Base-by-base conservation (phyloP, 768 basidiomycete species). In the Termitomyces eurrhizus region DNA sequence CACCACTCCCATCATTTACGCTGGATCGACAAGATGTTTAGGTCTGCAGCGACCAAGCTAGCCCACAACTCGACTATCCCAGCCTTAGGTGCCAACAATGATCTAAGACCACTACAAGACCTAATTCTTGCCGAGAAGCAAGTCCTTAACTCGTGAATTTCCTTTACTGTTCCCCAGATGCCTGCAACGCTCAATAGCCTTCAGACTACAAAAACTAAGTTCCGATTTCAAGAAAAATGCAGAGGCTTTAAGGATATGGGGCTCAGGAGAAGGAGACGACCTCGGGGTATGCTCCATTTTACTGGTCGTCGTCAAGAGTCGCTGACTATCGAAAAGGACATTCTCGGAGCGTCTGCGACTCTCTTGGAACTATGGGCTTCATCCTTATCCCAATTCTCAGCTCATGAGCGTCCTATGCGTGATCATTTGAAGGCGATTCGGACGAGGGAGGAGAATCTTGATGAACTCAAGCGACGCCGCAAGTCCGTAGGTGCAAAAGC, bases 31-130 rank as follows among this genome's bases (percentile, higher is more conserved):
- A 21, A 54, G 33, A 93, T 93, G 91, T 90, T 93, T 79, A 89
- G 80, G 75, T 80, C 79, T 16, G 88, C 88, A 36, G 88, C 89
- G 66, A 85, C 88, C 41, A 92, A 87, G 74, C 83, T 96, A 71
- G 94, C 94, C 2, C 94, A 96, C 73, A 94, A 93, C 68, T 87
- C 92, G 1, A 89, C 91, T 4, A 77, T 95, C 7, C 89, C 93
- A 46, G 78, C 85, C 0, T 73, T 92, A 18, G 80, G 70, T 14
- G 81, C 78, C 0, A 94, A 93, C 70, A 85, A 87, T 66, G 94
- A 95, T 70, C 74, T 95, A 4, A 77, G 88, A 32, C 84, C 87
- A 0, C 76, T 97, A 8, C 94, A 97, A 69, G 93, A 95, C 68
- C 80, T 96, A 63, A 98, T 98, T 58, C 88, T 85, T 2, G 84